phyloP scores from a whole-genome alignment of 148 eudicot genomes.

The Bassia scoparia region DNA sequence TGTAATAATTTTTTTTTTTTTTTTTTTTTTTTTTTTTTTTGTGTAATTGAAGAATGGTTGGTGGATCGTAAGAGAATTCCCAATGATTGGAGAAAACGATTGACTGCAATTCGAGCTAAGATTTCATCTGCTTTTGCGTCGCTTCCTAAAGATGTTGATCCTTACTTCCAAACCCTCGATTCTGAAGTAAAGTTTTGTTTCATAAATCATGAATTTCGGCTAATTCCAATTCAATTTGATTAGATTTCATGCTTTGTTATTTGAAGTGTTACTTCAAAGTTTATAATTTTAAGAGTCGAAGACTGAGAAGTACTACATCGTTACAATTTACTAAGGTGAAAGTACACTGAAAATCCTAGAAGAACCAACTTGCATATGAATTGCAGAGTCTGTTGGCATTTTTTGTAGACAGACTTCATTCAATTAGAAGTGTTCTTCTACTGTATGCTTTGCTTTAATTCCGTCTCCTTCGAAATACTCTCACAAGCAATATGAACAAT shows the following conservation, averaged over 20 bases:
- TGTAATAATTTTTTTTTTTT: neutral
- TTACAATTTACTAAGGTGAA: no score
- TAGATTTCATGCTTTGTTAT: neutral
- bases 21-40: slow-evolving; percentile 13
- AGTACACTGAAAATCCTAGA: no score
- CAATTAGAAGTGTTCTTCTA: no score
- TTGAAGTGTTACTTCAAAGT: no score
- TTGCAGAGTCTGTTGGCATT: no score
- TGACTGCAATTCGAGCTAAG: slow-evolving; percentile 62
- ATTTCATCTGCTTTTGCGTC: slow-evolving; percentile 61
- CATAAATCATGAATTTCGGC: neutral
- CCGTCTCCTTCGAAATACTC: no score
- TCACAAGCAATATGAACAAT: no score
- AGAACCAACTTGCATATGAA: no score
- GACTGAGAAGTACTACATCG: no score
- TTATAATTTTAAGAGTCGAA: neutral
- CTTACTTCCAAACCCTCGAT: slow-evolving; percentile 75
- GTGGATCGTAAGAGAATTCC: slow-evolving; percentile 97
- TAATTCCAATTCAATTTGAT: neutral
- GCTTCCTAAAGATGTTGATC: slow-evolving; percentile 71
- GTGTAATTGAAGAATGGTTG: slow-evolving; percentile 72
- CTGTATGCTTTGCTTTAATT: neutral
- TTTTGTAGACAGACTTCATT: no score
- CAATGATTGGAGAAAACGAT: slow-evolving; percentile 69
- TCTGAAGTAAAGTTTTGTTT: slow-evolving; percentile 54